Conservation (phyloP, 148 eudicot species). For the Vaccinium corymbosum region DNA sequence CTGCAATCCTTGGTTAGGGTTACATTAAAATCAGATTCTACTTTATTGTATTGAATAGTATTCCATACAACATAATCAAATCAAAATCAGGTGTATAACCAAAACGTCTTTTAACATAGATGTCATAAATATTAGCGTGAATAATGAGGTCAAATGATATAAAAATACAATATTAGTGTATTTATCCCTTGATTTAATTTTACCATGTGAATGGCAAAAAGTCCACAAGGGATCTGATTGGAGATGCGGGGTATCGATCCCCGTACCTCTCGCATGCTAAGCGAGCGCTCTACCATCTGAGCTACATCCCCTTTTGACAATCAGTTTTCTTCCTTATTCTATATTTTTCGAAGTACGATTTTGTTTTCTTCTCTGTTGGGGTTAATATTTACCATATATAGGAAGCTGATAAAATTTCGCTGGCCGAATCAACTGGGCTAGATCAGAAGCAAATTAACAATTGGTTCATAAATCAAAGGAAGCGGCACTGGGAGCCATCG, state of each 20-base stretch:
- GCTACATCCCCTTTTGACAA: constrained; percentile 74
- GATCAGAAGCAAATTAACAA: constrained; percentile 97
- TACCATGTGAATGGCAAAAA: too few species aligned
- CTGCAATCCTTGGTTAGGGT: too few species aligned
- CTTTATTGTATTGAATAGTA: too few species aligned
- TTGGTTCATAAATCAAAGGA: constrained; percentile 93
- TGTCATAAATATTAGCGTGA: too few species aligned
- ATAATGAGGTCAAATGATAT: too few species aligned
- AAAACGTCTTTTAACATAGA: too few species aligned
- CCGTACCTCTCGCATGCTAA: constrained; percentile 99
- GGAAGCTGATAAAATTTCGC: constrained; percentile 82
- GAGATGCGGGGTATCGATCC: constrained; percentile 99
- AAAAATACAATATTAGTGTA: too few species aligned
- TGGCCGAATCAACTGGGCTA: constrained; percentile 77
- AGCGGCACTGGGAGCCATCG: constrained; percentile 93
- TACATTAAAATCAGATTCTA: too few species aligned
- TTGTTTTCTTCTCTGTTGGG: background rate
- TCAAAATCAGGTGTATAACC: too few species aligned
- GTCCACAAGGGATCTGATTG: constrained; percentile 7
- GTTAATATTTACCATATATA: constrained; percentile 15
- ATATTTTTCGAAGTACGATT: background rate
- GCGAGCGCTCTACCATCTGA: constrained; percentile 99
- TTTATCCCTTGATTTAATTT: too few species aligned
- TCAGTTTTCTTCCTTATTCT: background rate
- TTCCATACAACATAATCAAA: too few species aligned